A percentile compares a stretch with the other conserved stretches of the same genome.
These are phyloP conservation scores for Gillenia trifoliata DNA, from an alignment of 306 rosid species.

Conservation along the genomic window DNA sequence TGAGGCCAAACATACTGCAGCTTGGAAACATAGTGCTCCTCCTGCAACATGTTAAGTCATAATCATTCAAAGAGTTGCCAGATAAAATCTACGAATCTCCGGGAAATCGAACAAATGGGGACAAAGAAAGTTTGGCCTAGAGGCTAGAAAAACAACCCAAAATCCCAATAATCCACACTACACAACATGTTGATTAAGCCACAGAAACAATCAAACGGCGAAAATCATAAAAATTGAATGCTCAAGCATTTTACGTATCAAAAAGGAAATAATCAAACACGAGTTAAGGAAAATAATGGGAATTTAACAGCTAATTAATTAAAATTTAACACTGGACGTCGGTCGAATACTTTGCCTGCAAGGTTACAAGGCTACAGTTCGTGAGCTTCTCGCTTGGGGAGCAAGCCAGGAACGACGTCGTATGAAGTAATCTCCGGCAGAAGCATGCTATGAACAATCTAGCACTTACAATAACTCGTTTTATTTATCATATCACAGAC, in stretches of 20 bases:
- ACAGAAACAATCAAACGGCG: neutral
- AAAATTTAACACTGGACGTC: neutral
- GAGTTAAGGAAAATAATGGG: neutral
- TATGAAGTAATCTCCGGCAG: neutral
- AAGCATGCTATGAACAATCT: neutral
- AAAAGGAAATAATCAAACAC: neutral
- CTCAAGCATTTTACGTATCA: neutral
- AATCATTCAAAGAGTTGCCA: neutral
- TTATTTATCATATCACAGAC: neutral
- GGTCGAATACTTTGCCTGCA: neutral
- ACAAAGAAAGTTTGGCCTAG: neutral
- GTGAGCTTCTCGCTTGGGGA: too few relatives aligned
- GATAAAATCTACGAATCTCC: neutral
- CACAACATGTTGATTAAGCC: neutral
- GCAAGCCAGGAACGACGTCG: neutral
- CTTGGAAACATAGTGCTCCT: conserved; percentile 79
- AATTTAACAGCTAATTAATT: neutral
- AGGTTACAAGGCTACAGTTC: neutral
- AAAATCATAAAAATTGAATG: neutral
- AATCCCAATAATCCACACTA: too few relatives aligned
- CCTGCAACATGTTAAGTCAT: conserved; percentile 37
- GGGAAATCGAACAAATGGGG: neutral
- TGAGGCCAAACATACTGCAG: conserved; percentile 86
- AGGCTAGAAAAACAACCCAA: neutral
- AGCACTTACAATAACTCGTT: neutral